Conservation (phyloP, 2,329 filamentous ascomycete genomes). For the Alternaria arborescens region DNA sequence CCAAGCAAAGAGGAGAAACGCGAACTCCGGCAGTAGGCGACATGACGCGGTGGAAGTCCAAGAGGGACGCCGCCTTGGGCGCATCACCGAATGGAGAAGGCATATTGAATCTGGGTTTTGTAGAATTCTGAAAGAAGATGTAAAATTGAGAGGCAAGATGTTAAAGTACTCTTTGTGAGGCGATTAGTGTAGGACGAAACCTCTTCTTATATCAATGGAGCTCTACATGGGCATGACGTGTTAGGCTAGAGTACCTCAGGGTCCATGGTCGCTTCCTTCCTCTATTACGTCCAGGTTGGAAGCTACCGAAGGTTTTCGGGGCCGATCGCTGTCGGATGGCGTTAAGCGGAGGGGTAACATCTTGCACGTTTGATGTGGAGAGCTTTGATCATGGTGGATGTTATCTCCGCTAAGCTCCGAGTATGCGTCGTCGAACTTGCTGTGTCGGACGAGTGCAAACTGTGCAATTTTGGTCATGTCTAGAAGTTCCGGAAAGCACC, state of each 20-base stretch:
- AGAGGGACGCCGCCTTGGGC: conserved; percentile 47
- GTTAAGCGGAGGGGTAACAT: conserved; percentile 16
- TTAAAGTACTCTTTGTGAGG: background rate
- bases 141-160: background rate
- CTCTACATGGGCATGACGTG: conserved; percentile 16
- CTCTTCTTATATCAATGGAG: conserved; percentile 5
- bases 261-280: background rate
- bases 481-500: background rate
- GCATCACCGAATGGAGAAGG: conserved; percentile 37
- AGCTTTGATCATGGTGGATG: background rate
- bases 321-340: conserved; percentile 10
- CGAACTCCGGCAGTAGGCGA: conserved; percentile 61
- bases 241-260: background rate
- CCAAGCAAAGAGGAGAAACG: conserved; percentile 63
- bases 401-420: conserved; percentile 17
- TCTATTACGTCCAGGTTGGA: background rate
- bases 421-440: background rate
- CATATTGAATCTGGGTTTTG: conserved; percentile 18
- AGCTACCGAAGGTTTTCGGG: conserved; percentile 4
- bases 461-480: background rate
- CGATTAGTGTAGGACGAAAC: conserved; percentile 2
- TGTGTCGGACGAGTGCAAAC: background rate
- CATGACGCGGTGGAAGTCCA: conserved; percentile 63
- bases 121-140: background rate
- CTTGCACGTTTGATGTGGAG: conserved; percentile 4